Percentiles rank a stretch among this genome's conserved stretches.
Evolutionary conservation across 768 basidiomycete genomes (phyloP).

Genomic region (Auricularia heimuer): DNA sequence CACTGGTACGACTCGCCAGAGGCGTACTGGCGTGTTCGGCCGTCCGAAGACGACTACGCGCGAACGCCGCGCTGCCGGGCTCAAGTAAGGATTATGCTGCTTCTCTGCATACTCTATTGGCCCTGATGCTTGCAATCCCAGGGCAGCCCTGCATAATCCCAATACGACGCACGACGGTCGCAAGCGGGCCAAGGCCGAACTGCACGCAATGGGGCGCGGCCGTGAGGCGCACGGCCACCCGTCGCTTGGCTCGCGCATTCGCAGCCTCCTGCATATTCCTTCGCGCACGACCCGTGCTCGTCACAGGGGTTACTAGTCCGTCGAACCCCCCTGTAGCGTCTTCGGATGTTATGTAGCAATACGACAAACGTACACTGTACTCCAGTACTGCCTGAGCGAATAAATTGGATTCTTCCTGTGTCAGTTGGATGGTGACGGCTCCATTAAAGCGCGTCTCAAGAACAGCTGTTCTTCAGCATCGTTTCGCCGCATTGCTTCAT

Average conservation of each 20-base stretch:
- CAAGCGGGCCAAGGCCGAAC: conserved; percentile 36
- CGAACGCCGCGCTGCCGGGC: not conserved
- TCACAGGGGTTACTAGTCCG: not conserved
- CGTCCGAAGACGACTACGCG: not conserved
- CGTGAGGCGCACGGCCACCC: not conserved
- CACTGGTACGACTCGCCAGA: not conserved
- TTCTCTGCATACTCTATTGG: not conserved
- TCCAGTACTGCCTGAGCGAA: too few relatives aligned
- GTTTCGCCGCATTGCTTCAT: too few relatives aligned
- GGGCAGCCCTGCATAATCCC: conserved; percentile 40
- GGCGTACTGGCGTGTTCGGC: not conserved
- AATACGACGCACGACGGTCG: conserved; percentile 37
- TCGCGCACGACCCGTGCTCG: not conserved
- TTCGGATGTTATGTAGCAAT: too few relatives aligned
- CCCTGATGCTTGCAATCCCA: not conserved
- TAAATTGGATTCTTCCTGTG: too few relatives aligned
- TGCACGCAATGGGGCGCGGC: conserved; percentile 29
- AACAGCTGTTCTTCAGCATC: too few relatives aligned
- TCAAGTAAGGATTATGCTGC: not conserved
- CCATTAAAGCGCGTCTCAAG: too few relatives aligned
- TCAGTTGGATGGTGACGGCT: too few relatives aligned
- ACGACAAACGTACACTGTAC: too few relatives aligned
- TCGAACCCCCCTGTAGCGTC: too few relatives aligned
- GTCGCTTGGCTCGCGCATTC: not conserved
- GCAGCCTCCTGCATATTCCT: not conserved